A percentile compares a stretch with the other conserved stretches of the same genome.
phyloP scores from a whole-genome alignment of 352 stramenopile genomes.

The Phytopythium helicoides region DNA sequence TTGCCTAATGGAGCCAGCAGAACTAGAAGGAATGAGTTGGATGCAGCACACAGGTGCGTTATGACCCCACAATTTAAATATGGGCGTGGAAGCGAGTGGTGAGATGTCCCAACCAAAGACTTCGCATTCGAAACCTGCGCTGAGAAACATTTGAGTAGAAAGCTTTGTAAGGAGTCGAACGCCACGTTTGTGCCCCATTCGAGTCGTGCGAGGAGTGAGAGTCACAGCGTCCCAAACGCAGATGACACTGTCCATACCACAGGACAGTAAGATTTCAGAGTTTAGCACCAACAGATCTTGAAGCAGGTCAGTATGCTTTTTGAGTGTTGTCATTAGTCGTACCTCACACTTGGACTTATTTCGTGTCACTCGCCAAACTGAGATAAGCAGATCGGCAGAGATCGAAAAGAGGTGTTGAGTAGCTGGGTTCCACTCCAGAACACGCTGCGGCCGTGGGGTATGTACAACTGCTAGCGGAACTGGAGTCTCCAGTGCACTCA shows the following conservation, averaged over 20 bases:
- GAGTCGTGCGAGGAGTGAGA: constrained; percentile 39
- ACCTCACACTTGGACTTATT: constrained; percentile 49
- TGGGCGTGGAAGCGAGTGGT: constrained; percentile 44
- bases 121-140: constrained; percentile 71
- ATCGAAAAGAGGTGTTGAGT: constrained; percentile 67
- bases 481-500: constrained; percentile 60
- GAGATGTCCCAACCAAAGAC: constrained; percentile 77
- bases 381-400: constrained; percentile 67
- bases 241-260: constrained; percentile 77
- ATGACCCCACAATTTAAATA: constrained; percentile 73
- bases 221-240: constrained; percentile 65
- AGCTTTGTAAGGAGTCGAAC: constrained; percentile 62
- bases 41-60: constrained; percentile 65
- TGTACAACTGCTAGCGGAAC: constrained; percentile 62
- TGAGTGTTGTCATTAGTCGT: constrained; percentile 46
- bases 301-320: constrained; percentile 67
- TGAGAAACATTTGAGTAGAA: constrained; percentile 69
- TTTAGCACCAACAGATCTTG: constrained; percentile 78
- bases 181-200: constrained; percentile 58
- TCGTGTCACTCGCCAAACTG: constrained; percentile 51
- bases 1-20: constrained; percentile 6
- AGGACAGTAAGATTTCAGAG: constrained; percentile 60
- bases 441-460: constrained; percentile 61
- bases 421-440: constrained; percentile 63
- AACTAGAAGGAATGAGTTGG: constrained; percentile 47